Conservation (phyloP, 495 filamentous ascomycete species). For the Astrocystis sublimbata region DNA sequence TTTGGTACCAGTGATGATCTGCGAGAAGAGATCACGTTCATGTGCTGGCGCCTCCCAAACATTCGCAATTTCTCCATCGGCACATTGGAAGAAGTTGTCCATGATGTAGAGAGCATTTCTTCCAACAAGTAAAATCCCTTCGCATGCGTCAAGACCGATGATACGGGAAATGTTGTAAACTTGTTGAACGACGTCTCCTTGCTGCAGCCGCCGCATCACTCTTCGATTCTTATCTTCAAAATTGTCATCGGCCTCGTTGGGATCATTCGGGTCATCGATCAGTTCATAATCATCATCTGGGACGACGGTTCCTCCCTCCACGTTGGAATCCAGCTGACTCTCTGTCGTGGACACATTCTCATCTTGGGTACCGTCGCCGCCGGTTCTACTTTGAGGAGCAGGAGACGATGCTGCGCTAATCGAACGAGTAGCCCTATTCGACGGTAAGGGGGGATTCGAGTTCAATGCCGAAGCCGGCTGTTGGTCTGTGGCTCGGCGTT, state of each 20-base stretch:
- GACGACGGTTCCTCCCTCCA: slow-evolving; percentile 38
- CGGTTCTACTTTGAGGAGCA: slow-evolving; percentile 19
- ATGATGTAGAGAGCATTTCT: slow-evolving; percentile 91
- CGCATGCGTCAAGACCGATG: slow-evolving; percentile 85
- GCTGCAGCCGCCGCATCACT: slow-evolving; percentile 91
- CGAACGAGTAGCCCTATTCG: slow-evolving; percentile 11
- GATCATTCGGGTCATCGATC: slow-evolving; percentile 76
- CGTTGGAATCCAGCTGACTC: slow-evolving; percentile 19
- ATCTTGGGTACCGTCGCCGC: slow-evolving; percentile 31
- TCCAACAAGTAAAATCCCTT: slow-evolving; percentile 90
- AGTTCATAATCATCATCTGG: slow-evolving; percentile 92
- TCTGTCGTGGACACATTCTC: slow-evolving; percentile 28
- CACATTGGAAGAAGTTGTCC: slow-evolving; percentile 90
- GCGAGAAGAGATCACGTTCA: slow-evolving; percentile 91
- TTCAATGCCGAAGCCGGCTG: slow-evolving; percentile 38
- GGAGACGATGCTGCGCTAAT: slow-evolving; percentile 23
- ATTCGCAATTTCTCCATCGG: slow-evolving; percentile 93
- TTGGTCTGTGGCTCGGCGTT: slow-evolving; percentile 57
- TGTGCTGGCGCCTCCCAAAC: slow-evolving; percentile 90
- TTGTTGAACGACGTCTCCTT: slow-evolving; percentile 87
- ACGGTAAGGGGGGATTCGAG: slow-evolving; percentile 42
- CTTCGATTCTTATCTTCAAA: slow-evolving; percentile 98
- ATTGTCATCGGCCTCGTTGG: slow-evolving; percentile 75
- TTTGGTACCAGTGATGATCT: slow-evolving; percentile 84
- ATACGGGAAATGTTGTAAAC: slow-evolving; percentile 95